Evolutionary conservation across 2,329 filamentous ascomycete genomes (phyloP), one percentile per base, ranked within the genome.

Genomic region (Fusarium burgessii): DNA sequence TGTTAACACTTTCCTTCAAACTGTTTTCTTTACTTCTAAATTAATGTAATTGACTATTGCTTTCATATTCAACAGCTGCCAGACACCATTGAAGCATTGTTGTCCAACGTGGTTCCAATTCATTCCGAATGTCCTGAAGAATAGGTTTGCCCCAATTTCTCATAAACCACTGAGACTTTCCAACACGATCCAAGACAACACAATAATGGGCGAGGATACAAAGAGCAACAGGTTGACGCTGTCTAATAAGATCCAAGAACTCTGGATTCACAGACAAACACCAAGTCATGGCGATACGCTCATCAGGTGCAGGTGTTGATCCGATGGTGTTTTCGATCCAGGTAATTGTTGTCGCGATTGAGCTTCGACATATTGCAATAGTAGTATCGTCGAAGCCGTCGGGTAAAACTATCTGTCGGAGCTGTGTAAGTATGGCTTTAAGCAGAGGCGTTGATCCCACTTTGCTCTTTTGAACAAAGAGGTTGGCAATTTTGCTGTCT

Each of bases 1-100:
- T 2, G 70, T 84, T 27, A 62, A 82, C 43, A 74, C 84, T 57
- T 85, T 60, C 4, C 55, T n/a, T 25, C 15, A 70, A 43, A 43
- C 45, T 29, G 3, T 18, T 13, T 27, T 62, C 7, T 10, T 49
- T 9, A 29, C 18, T 20, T 18, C 9, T n/a, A 23, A 45, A 6
- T 42, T 20, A 25, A 41, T 33, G 3, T 40, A 6, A 43, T 50
- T 50, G 38, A 5, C 36, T 10, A 25, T 32, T 42, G 11, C 33
- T 51, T 36, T 51, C 45, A 27, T n/a, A 35, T n/a, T 66, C 54
- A 15, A 64, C 42, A 17, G 64, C 54, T 25, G 18, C 46, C 25
- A 70, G 42, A 17, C 68, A 72, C 71, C 71, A 74, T 32, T 72
- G 36, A 14, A 74, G 13, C 17, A 54, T 23, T 3, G 18, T 4